A percentile compares a stretch with the other conserved stretches of the same genome.
Evolutionary conservation across 2,329 filamentous ascomycete species (phyloP).

Genomic region (Magnaporthiopsis poae): DNA sequence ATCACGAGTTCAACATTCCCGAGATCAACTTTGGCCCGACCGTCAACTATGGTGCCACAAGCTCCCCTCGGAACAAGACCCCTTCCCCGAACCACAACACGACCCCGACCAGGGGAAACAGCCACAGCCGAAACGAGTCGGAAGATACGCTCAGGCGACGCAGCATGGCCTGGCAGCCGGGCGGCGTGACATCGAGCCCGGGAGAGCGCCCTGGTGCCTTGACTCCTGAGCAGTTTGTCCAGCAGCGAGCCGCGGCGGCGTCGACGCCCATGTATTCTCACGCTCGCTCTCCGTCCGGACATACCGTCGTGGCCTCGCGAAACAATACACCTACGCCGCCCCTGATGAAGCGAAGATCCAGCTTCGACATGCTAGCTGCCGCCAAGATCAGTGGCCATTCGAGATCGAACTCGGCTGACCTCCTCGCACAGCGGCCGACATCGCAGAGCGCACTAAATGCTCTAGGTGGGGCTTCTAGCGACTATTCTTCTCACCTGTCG

Average conservation of each 20-base stretch:
- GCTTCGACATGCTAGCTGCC: slow-evolving; percentile 29
- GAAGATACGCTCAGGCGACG: slow-evolving; percentile 39
- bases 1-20: slow-evolving; percentile 49
- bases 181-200: slow-evolving; percentile 40
- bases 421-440: slow-evolving; percentile 37
- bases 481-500: slow-evolving; percentile 52
- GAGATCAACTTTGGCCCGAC: slow-evolving; percentile 80
- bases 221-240: slow-evolving; percentile 73
- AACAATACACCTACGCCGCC: slow-evolving; percentile 34
- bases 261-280: slow-evolving; percentile 49
- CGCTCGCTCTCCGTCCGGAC: slow-evolving; percentile 47
- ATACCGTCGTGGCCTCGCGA: slow-evolving; percentile 30
- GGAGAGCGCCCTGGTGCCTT: slow-evolving; percentile 38
- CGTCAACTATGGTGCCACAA: slow-evolving; percentile 46
- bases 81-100: slow-evolving; percentile 24
- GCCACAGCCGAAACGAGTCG: slow-evolving; percentile 37
- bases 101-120: slow-evolving; percentile 15
- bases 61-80: slow-evolving; percentile 24
- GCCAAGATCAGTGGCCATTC: slow-evolving; percentile 25
- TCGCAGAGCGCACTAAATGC: slow-evolving; percentile 49
- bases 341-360: slow-evolving; percentile 27
- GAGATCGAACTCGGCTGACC: slow-evolving; percentile 36
- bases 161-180: slow-evolving; percentile 71
- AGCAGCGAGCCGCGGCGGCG: slow-evolving; percentile 54
- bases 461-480: slow-evolving; percentile 33